Base-by-base conservation (phyloP, 176 grass and related monocot species). In the Musa itinerans region DNA sequence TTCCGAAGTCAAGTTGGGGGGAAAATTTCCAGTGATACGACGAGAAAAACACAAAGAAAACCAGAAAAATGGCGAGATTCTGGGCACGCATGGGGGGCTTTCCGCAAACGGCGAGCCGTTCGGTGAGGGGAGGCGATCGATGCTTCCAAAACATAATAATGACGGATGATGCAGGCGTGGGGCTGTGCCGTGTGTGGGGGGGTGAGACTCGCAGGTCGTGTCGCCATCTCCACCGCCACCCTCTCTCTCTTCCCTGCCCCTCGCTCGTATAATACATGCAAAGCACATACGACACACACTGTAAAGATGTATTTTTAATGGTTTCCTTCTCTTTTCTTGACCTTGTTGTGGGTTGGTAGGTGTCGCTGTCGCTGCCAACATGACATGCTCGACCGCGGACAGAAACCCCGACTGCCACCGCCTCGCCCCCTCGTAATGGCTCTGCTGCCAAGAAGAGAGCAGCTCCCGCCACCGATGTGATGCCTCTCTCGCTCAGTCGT, bases 121-220 rank as follows among this genome's bases (percentile, higher is more conserved):
- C 61, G 67, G 67, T 29, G 67, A 48, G 67, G 67, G 4, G 16
- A 16, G 67, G 6, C 13, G 34, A 43, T 43, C 34, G 75, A 77
- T 77, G 61, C n/a, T 61, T 77, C 49, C 49, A 49, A 61, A 77
- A 77, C 75, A 77, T 48, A 77, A 77, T 77, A 65, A 77, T 77
- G 75, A 58, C 59, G 29, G 75, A 65, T 52, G 75, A 63, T 66
- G 58, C 75, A 77, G 75, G 68, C 68, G 68, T 70, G 68, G 68
- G 17, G 68, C 68, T 70, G 43, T 20, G 57, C 57, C 57, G 57
- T 61, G 57, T 61, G 1, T 15, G 57, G n/a, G 57, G 15, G 57
- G 57, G 6, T 15, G 57, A 51, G 68, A 51, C 2, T 70, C 68
- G 16, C 68, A 70, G 43, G 68, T 70, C 68, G 68, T 70, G 68